Evolutionary conservation across 2,329 filamentous ascomycete genomes (phyloP).

Genomic region (Pestalotiopsis sp.): DNA sequence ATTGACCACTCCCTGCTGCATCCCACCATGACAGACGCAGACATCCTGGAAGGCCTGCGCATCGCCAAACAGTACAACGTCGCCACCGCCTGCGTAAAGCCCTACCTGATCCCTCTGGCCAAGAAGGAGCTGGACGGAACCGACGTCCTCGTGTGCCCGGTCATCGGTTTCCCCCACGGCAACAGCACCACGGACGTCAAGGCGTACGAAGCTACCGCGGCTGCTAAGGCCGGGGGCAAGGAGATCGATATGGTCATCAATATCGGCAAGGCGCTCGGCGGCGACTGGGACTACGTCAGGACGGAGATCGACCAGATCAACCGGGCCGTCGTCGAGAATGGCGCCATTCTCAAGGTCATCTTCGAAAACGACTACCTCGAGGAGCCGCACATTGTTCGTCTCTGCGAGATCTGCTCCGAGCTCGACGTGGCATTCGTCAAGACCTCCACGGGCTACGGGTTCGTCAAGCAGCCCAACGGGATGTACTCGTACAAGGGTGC

Average conservation of each 20-base stretch:
- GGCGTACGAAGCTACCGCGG: slow-evolving; percentile 52
- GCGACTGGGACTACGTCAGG: slow-evolving; percentile 59
- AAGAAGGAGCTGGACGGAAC: slow-evolving; percentile 47
- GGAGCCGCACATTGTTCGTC: slow-evolving; percentile 48
- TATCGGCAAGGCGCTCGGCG: slow-evolving; percentile 57
- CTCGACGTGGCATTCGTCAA: slow-evolving; percentile 59
- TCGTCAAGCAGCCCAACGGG: slow-evolving; percentile 56
- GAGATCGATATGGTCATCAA: slow-evolving; percentile 67
- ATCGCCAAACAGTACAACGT: slow-evolving; percentile 50
- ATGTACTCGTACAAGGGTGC: slow-evolving; percentile 57
- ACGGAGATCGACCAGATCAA: slow-evolving; percentile 56
- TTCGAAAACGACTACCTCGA: slow-evolving; percentile 63
- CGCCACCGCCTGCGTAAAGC: slow-evolving; percentile 61
- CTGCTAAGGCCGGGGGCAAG: slow-evolving; percentile 47
- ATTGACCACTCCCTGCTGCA: slow-evolving; percentile 66
- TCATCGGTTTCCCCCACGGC: slow-evolving; percentile 64
- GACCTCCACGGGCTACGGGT: slow-evolving; percentile 63
- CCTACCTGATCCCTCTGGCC: slow-evolving; percentile 55
- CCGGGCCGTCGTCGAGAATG: slow-evolving; percentile 42
- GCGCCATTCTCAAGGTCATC: slow-evolving; percentile 59
- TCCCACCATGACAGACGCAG: slow-evolving; percentile 61
- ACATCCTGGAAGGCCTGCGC: slow-evolving; percentile 51
- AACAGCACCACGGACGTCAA: slow-evolving; percentile 58
- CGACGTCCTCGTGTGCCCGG: slow-evolving; percentile 55
- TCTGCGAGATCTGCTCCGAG: slow-evolving; percentile 58